Conservation (phyloP, 345 rosid genomes). For the Crucihimalaya himalaica region DNA sequence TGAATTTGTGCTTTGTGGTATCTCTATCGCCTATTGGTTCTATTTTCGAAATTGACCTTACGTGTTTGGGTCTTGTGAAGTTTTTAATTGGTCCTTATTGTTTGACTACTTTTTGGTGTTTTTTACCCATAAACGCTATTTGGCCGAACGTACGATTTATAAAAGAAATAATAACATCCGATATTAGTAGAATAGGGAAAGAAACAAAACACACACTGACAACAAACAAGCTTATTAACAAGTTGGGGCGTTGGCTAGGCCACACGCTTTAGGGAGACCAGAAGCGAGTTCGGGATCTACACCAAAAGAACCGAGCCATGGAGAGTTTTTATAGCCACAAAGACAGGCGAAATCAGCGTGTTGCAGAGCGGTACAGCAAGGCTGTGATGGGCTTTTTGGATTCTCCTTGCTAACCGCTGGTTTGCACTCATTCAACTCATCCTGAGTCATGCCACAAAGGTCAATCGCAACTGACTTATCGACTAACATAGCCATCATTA, state of each 20-base stretch:
- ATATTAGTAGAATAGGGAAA: not conserved
- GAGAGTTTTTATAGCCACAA: slow-evolving; percentile 60
- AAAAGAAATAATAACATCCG: not conserved
- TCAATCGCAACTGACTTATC: slow-evolving; percentile 38
- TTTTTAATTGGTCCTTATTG: not conserved
- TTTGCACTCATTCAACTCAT: slow-evolving; percentile 56
- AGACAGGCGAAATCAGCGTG: slow-evolving; percentile 62
- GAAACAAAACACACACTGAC: not conserved
- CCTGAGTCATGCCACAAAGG: slow-evolving; percentile 53
- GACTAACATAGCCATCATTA: not conserved
- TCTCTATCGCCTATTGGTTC: not conserved
- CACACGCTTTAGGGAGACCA: slow-evolving; percentile 47
- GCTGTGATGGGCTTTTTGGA: slow-evolving; percentile 52
- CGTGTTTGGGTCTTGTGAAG: slow-evolving; percentile 16
- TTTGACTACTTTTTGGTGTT: not conserved
- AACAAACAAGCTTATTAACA: not conserved
- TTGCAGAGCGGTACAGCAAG: slow-evolving; percentile 56
- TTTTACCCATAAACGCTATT: not conserved
- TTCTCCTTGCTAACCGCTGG: slow-evolving; percentile 58
- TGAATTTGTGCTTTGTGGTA: not conserved
- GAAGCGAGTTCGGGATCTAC: slow-evolving; percentile 69
- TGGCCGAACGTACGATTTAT: not conserved
- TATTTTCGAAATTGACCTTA: not conserved
- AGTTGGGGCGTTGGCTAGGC: slow-evolving; percentile 16
- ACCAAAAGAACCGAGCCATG: slow-evolving; percentile 56